Conservation (phyloP, 345 rosid genomes). For the Eucalyptus viminalis region DNA sequence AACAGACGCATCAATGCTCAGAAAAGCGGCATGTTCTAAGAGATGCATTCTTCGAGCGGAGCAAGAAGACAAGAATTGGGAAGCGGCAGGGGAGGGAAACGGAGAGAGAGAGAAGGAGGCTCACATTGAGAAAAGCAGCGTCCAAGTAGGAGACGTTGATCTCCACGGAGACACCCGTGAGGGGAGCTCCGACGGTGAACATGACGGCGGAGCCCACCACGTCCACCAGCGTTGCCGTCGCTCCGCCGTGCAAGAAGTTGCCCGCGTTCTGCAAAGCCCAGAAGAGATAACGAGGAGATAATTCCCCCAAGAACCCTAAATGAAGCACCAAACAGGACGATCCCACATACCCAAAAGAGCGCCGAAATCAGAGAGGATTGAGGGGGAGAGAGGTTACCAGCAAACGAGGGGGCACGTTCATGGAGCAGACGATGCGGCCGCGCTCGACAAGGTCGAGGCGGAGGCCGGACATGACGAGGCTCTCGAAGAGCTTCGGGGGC, state of each 20-base stretch:
- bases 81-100: neutral
- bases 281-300: neutral
- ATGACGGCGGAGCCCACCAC: conserved; percentile 74
- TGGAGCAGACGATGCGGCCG: conserved; percentile 74
- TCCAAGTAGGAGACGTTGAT: conserved; percentile 84
- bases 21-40: neutral
- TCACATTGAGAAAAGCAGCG: conserved; percentile 65
- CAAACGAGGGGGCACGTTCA: conserved; percentile 66
- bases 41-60: neutral
- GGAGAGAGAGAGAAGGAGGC: neutral
- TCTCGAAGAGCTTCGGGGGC: conserved; percentile 45
- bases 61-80: neutral
- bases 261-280: conserved; percentile 49
- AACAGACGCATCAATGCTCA: neutral
- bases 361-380: neutral
- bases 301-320: neutral
- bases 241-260: conserved; percentile 94
- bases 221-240: conserved; percentile 83
- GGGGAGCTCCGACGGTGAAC: conserved; percentile 30
- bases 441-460: conserved; percentile 48
- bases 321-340: neutral
- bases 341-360: neutral
- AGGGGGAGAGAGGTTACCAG: conserved; percentile 23
- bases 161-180: conserved; percentile 70
- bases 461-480: conserved; percentile 52